Percentiles rank a stretch among this genome's conserved stretches.
Conservation (phyloP, 441 rosid genomes). For the Euphorbia celastroides region DNA sequence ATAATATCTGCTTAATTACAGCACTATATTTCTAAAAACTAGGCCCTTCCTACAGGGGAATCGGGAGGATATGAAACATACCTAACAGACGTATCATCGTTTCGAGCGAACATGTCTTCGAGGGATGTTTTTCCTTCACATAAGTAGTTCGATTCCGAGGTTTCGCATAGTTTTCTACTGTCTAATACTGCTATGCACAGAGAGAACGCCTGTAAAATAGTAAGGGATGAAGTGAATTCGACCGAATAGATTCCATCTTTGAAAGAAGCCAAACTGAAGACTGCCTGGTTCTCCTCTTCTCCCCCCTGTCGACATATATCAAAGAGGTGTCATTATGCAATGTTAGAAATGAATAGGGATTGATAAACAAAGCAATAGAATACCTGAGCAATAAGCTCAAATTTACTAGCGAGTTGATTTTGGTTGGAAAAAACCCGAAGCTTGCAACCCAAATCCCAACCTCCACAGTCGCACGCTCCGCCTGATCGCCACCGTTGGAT, state of each 20-base stretch:
- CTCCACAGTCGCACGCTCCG: slow-evolving; percentile 96
- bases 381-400: slow-evolving; percentile 75
- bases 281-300: slow-evolving; percentile 39
- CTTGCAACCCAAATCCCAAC: slow-evolving; percentile 93
- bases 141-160: slow-evolving; percentile 24
- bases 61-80: slow-evolving; percentile 57
- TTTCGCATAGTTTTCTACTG: slow-evolving; percentile 34
- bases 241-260: slow-evolving; percentile 74
- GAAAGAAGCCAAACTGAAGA: slow-evolving; percentile 60
- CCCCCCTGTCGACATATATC: slow-evolving; percentile 46
- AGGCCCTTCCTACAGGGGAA: slow-evolving; percentile 76
- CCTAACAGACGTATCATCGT: slow-evolving; percentile 44
- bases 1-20: slow-evolving; percentile 17
- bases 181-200: slow-evolving; percentile 72
- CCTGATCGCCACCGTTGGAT: slow-evolving; percentile 89
- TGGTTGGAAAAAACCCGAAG: slow-evolving; percentile 55
- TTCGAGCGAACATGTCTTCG: slow-evolving; percentile 30
- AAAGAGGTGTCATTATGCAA: slow-evolving; percentile 16
- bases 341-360: not conserved
- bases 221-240: slow-evolving; percentile 65
- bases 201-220: slow-evolving; percentile 79
- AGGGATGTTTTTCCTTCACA: slow-evolving; percentile 29
- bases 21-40: slow-evolving; percentile 16
- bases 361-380: not conserved
- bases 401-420: slow-evolving; percentile 33